phyloP scores from a whole-genome alignment of 2,329 filamentous ascomycete species.

The Talaromyces albobiverticillius region DNA sequence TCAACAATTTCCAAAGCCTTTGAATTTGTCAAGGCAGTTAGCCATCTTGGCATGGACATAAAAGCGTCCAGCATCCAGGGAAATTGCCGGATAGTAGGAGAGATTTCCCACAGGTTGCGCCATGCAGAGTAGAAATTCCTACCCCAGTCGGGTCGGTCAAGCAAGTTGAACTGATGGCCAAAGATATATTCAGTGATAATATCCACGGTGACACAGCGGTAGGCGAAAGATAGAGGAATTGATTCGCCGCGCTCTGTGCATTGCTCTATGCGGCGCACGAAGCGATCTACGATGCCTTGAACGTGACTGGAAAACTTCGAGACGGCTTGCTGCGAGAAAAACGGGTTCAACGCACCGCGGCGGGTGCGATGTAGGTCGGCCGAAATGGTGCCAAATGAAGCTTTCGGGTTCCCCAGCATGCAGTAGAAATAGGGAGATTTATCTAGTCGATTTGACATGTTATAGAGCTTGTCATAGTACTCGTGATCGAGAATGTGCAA shows the following conservation, averaged over 20 bases:
- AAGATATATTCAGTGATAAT: slow-evolving; percentile 15
- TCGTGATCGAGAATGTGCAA: slow-evolving; percentile 19
- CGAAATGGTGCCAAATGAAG: slow-evolving; percentile 32
- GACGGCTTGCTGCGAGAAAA: slow-evolving; percentile 20
- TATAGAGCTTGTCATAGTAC: slow-evolving; percentile 19
- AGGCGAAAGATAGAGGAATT: slow-evolving; percentile 9
- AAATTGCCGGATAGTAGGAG: slow-evolving; percentile 14
- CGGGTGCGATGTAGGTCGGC: slow-evolving; percentile 29
- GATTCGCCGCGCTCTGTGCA: slow-evolving; percentile 15
- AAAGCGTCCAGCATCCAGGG: slow-evolving; percentile 11
- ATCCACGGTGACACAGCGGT: slow-evolving; percentile 14
- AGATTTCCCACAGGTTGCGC: slow-evolving; percentile 13
- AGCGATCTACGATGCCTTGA: slow-evolving; percentile 22
- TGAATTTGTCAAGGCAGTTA: slow-evolving; percentile 13
- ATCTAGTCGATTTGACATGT: slow-evolving; percentile 19
- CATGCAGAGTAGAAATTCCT: slow-evolving; percentile 12
- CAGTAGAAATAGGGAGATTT: slow-evolving; percentile 21
- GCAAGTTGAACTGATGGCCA: slow-evolving; percentile 11
- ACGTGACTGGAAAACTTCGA: slow-evolving; percentile 29
- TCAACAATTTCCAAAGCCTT: slow-evolving; percentile 14
- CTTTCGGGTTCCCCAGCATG: slow-evolving; percentile 15
- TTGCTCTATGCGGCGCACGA: slow-evolving; percentile 13
- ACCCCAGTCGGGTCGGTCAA: slow-evolving; percentile 14
- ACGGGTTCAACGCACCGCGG: slow-evolving; percentile 20
- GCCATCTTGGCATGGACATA: slow-evolving; percentile 14